A percentile compares a stretch with the other conserved stretches of the same genome.
phyloP scores from a whole-genome alignment of 2,329 filamentous ascomycete genomes.

The Ophiostoma novo-ulmi region DNA sequence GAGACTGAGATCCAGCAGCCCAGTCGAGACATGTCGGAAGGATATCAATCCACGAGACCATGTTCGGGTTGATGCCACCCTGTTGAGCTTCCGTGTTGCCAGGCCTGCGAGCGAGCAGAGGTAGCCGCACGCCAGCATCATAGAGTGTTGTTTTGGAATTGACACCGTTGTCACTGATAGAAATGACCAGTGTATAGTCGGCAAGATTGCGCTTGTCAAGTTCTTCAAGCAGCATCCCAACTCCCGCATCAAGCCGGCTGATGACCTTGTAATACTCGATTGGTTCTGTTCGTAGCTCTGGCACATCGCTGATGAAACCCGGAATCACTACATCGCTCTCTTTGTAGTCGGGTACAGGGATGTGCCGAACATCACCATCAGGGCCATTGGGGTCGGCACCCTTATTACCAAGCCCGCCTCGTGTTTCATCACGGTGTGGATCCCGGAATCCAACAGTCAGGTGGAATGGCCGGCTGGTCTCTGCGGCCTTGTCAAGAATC shows the following conservation, averaged over 20 bases:
- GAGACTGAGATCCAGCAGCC: background rate
- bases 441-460: background rate
- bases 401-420: background rate
- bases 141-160: constrained; percentile 43
- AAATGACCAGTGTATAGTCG: constrained; percentile 40
- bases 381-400: background rate
- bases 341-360: background rate
- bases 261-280: background rate
- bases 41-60: background rate
- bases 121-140: constrained; percentile 43
- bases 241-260: background rate
- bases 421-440: background rate
- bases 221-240: background rate
- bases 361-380: background rate
- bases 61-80: background rate
- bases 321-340: background rate
- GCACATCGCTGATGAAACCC: background rate
- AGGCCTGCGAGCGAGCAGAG: constrained; percentile 25
- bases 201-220: background rate
- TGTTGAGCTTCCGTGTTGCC: background rate
- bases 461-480: background rate
- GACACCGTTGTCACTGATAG: constrained; percentile 40
- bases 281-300: background rate
- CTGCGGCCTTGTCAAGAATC: background rate
- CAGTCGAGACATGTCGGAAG: background rate